Evolutionary conservation across 495 filamentous ascomycete genomes (phyloP).

Genomic region (Tuber indicum): DNA sequence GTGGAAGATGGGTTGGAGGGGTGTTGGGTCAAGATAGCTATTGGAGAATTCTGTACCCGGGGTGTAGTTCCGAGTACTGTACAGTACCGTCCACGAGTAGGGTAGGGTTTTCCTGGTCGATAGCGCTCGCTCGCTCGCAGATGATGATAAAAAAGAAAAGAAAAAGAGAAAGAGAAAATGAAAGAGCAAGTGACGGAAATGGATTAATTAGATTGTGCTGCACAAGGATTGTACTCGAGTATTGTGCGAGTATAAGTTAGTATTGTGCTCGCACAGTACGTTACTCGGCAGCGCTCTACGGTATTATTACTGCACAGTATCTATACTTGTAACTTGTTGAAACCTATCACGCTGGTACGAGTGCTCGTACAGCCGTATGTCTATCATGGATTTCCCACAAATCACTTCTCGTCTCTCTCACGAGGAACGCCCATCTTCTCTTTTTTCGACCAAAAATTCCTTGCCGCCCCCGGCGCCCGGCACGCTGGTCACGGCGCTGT

Average conservation of each 20-base stretch:
- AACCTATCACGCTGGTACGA: background rate
- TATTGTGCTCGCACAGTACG: too few relatives aligned
- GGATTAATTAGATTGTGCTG: background rate
- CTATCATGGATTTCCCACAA: background rate
- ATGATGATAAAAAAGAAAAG: background rate
- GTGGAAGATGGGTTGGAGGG: background rate
- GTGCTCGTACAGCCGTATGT: background rate
- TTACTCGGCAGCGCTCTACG: too few relatives aligned
- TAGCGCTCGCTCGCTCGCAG: background rate
- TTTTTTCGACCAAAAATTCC: background rate
- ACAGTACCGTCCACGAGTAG: too few relatives aligned
- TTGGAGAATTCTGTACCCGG: background rate
- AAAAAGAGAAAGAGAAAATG: background rate
- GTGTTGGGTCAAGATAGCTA: background rate
- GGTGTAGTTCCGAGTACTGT: background rate
- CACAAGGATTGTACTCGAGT: background rate
- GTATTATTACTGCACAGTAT: too few relatives aligned
- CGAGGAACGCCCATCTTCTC: background rate
- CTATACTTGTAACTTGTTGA: background rate
- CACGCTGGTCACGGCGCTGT: background rate
- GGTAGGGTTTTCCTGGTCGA: background rate
- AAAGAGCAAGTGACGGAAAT: background rate
- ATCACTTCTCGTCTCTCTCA: background rate
- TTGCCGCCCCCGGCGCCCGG: background rate
- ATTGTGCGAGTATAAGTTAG: too few relatives aligned